phyloP scores from a whole-genome alignment of 2,329 filamentous ascomycete species.

The Furcasterigmium sp. region DNA sequence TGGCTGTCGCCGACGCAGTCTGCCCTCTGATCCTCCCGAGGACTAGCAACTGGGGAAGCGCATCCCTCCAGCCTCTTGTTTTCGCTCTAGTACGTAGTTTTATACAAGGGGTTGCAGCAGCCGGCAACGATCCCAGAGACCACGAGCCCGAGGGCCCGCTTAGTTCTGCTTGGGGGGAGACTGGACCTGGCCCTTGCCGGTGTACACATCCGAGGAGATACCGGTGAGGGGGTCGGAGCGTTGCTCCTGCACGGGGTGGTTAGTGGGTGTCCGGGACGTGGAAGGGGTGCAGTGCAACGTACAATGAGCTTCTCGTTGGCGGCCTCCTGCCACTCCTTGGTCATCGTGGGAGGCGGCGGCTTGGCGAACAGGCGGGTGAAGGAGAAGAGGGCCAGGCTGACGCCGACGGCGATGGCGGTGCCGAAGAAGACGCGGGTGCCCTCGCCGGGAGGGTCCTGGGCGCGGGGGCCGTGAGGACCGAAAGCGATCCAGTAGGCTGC shows the following conservation, averaged over 20 bases:
- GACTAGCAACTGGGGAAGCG: slow-evolving; percentile 21
- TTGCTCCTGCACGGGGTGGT: slow-evolving; percentile 55
- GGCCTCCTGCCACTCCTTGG: slow-evolving; percentile 93
- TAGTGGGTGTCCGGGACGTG: neutral
- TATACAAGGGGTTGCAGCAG: slow-evolving; percentile 24
- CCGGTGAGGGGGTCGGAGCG: slow-evolving; percentile 83
- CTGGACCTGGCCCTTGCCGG: slow-evolving; percentile 75
- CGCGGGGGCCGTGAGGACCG: slow-evolving; percentile 89
- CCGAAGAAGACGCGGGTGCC: slow-evolving; percentile 72
- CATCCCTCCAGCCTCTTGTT: slow-evolving; percentile 20
- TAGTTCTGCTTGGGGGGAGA: slow-evolving; percentile 52
- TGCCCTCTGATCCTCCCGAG: slow-evolving; percentile 17
- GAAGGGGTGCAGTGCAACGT: slow-evolving; percentile 25
- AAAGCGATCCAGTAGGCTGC: slow-evolving; percentile 99
- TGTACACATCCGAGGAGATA: slow-evolving; percentile 73
- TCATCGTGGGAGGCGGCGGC: slow-evolving; percentile 79
- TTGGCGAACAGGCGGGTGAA: slow-evolving; percentile 66
- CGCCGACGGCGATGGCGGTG: slow-evolving; percentile 61
- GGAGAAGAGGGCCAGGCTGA: slow-evolving; percentile 67
- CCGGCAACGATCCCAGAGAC: slow-evolving; percentile 12
- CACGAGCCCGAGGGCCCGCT: slow-evolving; percentile 15
- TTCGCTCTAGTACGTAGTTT: slow-evolving; percentile 22
- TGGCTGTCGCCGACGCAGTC: slow-evolving; percentile 15
- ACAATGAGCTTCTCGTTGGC: slow-evolving; percentile 93
- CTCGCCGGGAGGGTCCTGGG: slow-evolving; percentile 78